Base-by-base conservation (phyloP, 805 yeast species). In the Lachancea mirantina region DNA sequence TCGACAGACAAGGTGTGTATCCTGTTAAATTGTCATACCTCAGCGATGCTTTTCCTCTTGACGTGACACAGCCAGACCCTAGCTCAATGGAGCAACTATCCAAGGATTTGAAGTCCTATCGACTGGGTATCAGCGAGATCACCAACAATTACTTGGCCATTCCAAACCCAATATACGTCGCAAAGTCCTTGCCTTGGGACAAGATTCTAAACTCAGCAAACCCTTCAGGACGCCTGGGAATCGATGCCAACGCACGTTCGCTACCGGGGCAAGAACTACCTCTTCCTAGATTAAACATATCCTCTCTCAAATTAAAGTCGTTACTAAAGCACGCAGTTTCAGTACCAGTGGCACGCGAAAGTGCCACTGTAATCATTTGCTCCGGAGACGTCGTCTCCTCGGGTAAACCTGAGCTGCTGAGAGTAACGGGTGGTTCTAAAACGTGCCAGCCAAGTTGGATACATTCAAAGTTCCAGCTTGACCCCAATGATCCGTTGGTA, bases 21-120 rank as follows among this genome's bases (percentile, higher is more conserved):
- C 97, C 98, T 36, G 84, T 89, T 68, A 89, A 85, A 61, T 68
- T 88, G 45, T 68, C 85, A 23, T 80, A 84, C 60, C 62, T 84
- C 28, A 70, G 84, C 10, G 65, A 67, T 15, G 48, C 59, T 24
- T 79, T 78, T 70, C 88, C 88, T 35, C 57, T 78, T 15, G 61
- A 70, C 28, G 50, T 63, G 24, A 49, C 58, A 22, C 55, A 55
- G 3, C 50, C 57, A 11, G 46, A 43, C 11, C 23, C 36, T 15
- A 32, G 36, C 14, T 34, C 36, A 21, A 31, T 36, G 14, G 45
- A 50, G 61, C 62, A 52, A 55, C 74, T 42, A 61, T 55, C 25
- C 35, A 59, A 68, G 34, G 85, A 80, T 43, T 59, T 81, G 45
- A 73, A 67, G 49, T 63, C 73, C 13, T 68, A 75, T 40, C 75